These are phyloP conservation scores for Phlegmacium glaucopus DNA, from an alignment of 768 basidiomycete species.

Conservation along the genomic window DNA sequence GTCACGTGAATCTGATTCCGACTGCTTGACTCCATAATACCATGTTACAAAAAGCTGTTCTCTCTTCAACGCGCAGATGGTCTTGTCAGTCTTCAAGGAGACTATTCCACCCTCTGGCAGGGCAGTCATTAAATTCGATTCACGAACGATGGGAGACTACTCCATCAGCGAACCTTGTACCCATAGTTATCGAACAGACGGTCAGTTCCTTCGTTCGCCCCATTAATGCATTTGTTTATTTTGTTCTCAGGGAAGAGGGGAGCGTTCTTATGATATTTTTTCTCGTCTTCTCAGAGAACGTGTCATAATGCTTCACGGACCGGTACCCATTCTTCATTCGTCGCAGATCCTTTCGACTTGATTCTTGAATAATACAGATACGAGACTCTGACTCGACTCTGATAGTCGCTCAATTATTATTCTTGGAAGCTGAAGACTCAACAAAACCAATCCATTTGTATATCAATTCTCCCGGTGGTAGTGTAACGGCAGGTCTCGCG, in stretches of 20 bases:
- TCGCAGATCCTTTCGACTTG: background rate
- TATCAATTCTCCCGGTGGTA: conserved; percentile 96
- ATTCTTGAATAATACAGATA: conserved; percentile 50
- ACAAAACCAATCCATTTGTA: conserved; percentile 94
- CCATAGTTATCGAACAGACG: conserved; percentile 92
- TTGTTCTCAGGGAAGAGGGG: conserved; percentile 65
- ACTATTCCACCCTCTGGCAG: conserved; percentile 52
- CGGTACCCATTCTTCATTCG: conserved; percentile 48
- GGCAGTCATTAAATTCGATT: conserved; percentile 32
- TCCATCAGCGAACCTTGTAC: conserved; percentile 67
- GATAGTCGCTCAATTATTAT: conserved; percentile 88
- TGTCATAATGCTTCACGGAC: conserved; percentile 93
- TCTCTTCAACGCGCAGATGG: conserved; percentile 16
- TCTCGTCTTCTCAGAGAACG: conserved; percentile 89
- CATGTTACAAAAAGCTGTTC: conserved; percentile 26
- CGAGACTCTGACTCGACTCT: conserved; percentile 86
- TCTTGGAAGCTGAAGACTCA: conserved; percentile 94
- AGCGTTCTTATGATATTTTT: conserved; percentile 94
- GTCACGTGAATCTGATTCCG: conserved; percentile 25
- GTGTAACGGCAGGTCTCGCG: conserved; percentile 92
- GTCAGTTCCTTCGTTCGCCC: conserved; percentile 33
- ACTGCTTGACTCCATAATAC: conserved; percentile 6
- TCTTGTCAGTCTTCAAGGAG: conserved; percentile 25
- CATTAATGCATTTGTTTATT: conserved; percentile 2
- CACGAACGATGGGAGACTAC: conserved; percentile 33